Base-by-base conservation (phyloP, 2,329 filamentous ascomycete species). In the Penicillium sp. region DNA sequence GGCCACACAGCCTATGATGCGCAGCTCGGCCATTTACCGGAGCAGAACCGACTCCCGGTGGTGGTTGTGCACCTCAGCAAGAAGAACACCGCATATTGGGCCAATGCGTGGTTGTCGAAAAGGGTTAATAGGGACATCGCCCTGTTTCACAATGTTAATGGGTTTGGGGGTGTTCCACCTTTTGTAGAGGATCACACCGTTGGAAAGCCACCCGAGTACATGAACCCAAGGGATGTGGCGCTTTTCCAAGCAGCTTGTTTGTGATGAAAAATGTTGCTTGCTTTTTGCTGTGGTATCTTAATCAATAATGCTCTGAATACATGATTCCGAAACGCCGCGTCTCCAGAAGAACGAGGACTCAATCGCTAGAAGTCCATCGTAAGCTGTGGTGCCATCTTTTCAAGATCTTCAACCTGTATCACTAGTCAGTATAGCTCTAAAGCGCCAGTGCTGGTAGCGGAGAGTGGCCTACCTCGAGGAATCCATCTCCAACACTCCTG, bases 361-460 rank as follows among this genome's bases (percentile, higher is more conserved):
- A 36, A 18, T 29, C 10, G 22, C 54, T 62, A 96, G 59, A 97
- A 89, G 73, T 97, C 93, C 70, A 97, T 79, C 64, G 96, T 74
- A 67, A 97, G 76, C 73, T 96, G 90, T 51, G 90, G 89, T 13
- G 89, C 88, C 64, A 95, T 79, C 74, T 90, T 94, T 76, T 97
- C 92, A 56, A 97, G 70, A 77, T 97, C 92, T 68, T 95, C 91
- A 43, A 95, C 87, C 83, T 92, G 65, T 40, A 66, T 32, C 48
- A 45, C 14, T 51, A 31, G 56, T 45, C 41, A 58, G 29, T 48
- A 38, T 48, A 16, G 16, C 9, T 8, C 39, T 14, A 38, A 41
- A 1, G 4, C 18, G 48, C 5, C 29, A 46, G 22, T 22, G 43
- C n/a, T 18, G 24, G n/a, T 10, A 16, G 3, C 51, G 52, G 31